These are phyloP conservation scores for Mortierella claussenii DNA, from an alignment of 192 early-diverging fungal species.

Conservation along the genomic window DNA sequence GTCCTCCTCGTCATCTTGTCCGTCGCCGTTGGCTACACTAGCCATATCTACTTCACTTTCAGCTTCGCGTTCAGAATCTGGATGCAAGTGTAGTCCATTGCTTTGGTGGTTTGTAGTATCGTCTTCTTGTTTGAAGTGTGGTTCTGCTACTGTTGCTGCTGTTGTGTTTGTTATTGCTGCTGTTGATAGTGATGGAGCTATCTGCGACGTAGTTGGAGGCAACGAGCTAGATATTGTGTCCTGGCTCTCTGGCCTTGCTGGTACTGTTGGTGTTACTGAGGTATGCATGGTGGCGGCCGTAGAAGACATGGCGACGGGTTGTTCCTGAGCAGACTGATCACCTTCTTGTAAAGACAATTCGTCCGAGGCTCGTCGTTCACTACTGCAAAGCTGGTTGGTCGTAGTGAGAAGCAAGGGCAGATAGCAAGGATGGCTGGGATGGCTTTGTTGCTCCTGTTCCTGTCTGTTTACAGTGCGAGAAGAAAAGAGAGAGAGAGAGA, in stretches of 20 bases:
- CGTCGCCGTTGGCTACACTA: conserved; percentile 1
- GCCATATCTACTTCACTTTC: background rate
- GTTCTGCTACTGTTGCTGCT: background rate
- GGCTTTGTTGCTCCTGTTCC: too few relatives aligned
- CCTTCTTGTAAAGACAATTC: too few relatives aligned
- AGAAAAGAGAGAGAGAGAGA: too few relatives aligned
- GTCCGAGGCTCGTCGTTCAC: too few relatives aligned
- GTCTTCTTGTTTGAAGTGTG: conserved; percentile 1
- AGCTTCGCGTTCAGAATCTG: conserved; percentile 1
- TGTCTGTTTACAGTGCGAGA: too few relatives aligned
- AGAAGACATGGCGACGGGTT: too few relatives aligned
- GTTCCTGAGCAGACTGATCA: too few relatives aligned
- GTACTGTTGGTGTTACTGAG: too few relatives aligned
- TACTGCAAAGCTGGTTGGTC: too few relatives aligned
- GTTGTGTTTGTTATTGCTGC: background rate
- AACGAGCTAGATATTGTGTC: conserved; percentile 18
- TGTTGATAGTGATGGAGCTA: background rate
- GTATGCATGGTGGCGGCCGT: too few relatives aligned
- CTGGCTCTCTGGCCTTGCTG: conserved; percentile 17
- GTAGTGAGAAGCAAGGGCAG: too few relatives aligned
- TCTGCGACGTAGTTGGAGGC: background rate
- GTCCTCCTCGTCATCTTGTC: background rate
- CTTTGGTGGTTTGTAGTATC: background rate
- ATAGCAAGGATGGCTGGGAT: too few relatives aligned
- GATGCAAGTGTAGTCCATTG: background rate